Evolutionary conservation across 768 basidiomycete genomes (phyloP), one percentile per base, ranked within the genome.

Genomic region (Lentinula sp.): DNA sequence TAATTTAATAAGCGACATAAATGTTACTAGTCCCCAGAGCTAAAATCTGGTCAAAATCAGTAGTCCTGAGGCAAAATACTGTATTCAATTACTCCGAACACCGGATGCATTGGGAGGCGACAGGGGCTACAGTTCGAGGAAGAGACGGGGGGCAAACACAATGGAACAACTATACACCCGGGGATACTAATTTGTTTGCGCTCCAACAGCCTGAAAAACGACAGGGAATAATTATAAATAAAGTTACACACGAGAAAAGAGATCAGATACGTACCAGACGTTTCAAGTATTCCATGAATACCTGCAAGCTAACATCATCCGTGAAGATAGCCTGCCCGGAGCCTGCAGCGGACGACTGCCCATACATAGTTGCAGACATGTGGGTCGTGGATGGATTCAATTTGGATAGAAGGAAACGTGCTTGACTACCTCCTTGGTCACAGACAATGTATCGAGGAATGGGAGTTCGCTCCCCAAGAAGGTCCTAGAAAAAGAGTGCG

Each of bases 341-440:
- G 8, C 81, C 81, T 9, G 84, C 83, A 18, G 82, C 82, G 13
- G 85, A 80, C 8, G 83, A 80, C 4, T 86, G 81, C n/a, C 93
- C 93, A 72, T 95, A 95, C 85, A 95, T 93, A 61, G 85, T 85
- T 64, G 84, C 84, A 23, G 91, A 90, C 90, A 97, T 93, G 72
- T 99, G 96, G 43, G 96, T 98, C 62, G 96, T 98, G 60, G 93
- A 96, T 2, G 97, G 97, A 73, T 98, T 99, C 45, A 99, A 79
- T 73, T 98, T 98, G 52, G 90, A 92, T 33, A 98, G 76, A 70
- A 98, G 75, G 87, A 99, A 99, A n/a, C 97, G 90, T 5, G 97
- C 96, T 73, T 98, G 97, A 73, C 89, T 92, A 33, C 96, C 96
- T 42, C 95, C 94, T 71, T 98, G 95, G 72, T 99, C 95, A 71